A percentile compares a stretch with the other conserved stretches of the same genome.
phyloP scores from a whole-genome alignment of 2,329 filamentous ascomycete genomes.

The Ophidiomyces ophidiicola region DNA sequence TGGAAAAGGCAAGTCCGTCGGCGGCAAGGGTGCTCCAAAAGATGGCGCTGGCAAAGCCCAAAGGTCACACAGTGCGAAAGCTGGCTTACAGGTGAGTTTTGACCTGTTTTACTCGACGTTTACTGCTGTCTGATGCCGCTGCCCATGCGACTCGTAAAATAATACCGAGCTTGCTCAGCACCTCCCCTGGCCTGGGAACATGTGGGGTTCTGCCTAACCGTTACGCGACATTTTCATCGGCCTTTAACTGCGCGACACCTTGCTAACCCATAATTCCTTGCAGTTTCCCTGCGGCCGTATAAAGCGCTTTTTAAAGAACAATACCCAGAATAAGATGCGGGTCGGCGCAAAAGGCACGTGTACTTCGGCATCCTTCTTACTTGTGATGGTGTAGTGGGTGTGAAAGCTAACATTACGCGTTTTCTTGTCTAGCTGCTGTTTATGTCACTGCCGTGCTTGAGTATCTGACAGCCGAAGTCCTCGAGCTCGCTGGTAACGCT shows the following conservation, averaged over 20 bases:
- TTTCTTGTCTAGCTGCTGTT: conserved; percentile 55
- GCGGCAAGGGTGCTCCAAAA: conserved; percentile 85
- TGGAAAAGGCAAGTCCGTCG: conserved; percentile 86
- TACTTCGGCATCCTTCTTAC: not conserved
- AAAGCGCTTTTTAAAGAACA: conserved; percentile 98
- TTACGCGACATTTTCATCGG: not conserved
- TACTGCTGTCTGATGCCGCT: not conserved
- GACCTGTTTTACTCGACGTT: not conserved
- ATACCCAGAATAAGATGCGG: conserved; percentile 99
- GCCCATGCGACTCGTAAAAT: conserved; percentile 7
- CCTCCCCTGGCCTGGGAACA: conserved; percentile 8
- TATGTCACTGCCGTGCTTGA: conserved; percentile 96
- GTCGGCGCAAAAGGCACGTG: conserved; percentile 71
- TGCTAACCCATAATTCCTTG: conserved; percentile 23
- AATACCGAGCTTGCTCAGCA: not conserved
- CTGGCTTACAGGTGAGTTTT: conserved; percentile 77
- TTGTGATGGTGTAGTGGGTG: conserved; percentile 12
- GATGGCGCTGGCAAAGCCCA: conserved; percentile 74
- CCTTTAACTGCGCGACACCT: conserved; percentile 5
- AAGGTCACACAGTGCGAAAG: conserved; percentile 86
- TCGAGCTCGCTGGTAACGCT: conserved; percentile 96
- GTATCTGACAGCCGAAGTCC: conserved; percentile 96
- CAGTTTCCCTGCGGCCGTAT: conserved; percentile 99
- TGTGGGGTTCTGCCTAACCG: conserved; percentile 6
- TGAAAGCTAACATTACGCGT: conserved; percentile 2